phyloP scores from a whole-genome alignment of 371 early-diverging fungal species.

The Apophysomyces variabilis region DNA sequence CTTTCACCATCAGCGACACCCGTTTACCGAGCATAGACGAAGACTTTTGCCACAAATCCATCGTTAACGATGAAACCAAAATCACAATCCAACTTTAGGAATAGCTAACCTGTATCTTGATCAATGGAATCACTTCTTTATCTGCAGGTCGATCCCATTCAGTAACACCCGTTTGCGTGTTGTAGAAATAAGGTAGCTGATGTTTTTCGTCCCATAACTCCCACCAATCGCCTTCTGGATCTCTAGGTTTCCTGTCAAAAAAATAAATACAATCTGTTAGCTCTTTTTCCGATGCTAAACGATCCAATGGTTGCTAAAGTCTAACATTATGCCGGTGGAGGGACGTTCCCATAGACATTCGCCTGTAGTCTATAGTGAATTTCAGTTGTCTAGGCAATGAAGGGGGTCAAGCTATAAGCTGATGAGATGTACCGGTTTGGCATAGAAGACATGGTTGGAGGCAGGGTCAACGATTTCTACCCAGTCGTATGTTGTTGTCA shows the following conservation, averaged over 20 bases:
- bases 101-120: conserved; percentile 58
- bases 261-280: conserved; percentile 10
- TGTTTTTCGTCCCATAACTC: conserved; percentile 88
- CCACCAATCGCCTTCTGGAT: conserved; percentile 91
- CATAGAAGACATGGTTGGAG: conserved; percentile 76
- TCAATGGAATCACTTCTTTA: conserved; percentile 78
- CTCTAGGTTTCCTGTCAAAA: conserved; percentile 26
- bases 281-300: conserved; percentile 4
- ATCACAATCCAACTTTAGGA: conserved; percentile 15
- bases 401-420: background rate
- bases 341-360: conserved; percentile 66
- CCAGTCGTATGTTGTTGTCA: conserved; percentile 52
- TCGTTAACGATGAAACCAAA: background rate
- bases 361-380: conserved; percentile 52
- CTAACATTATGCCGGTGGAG: conserved; percentile 52
- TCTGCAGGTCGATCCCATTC: conserved; percentile 84
- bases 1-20: conserved; percentile 24
- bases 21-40: conserved; percentile 20
- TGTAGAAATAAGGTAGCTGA: conserved; percentile 87
- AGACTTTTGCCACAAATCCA: conserved; percentile 10
- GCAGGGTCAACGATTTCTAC: conserved; percentile 86
- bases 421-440: conserved; percentile 68
- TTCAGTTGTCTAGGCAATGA: conserved; percentile 14
- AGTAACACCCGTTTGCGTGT: conserved; percentile 79
- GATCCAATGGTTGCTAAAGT: too few species aligned